phyloP scores from a whole-genome alignment of 805 yeast genomes.

The Metschnikowia lachancei region DNA sequence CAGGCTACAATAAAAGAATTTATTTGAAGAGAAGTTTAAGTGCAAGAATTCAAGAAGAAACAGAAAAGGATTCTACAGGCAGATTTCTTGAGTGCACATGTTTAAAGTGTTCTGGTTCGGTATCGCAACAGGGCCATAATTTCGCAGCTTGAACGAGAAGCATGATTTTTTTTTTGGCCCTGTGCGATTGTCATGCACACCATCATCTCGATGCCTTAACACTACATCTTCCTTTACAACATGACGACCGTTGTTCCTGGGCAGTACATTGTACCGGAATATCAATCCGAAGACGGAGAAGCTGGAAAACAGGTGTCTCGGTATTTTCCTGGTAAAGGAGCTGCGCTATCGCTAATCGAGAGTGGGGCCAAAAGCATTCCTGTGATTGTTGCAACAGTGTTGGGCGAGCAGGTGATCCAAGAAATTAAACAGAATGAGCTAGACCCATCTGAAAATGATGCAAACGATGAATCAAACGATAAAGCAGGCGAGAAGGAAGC shows the following conservation, averaged over 20 bases:
- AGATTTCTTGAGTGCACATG: not conserved
- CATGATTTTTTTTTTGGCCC: not conserved
- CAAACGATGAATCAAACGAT: slow-evolving; percentile 11
- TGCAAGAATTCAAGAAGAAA: too few species aligned
- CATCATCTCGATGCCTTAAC: slow-evolving; percentile 5
- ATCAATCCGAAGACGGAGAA: slow-evolving; percentile 28
- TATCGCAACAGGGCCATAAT: too few species aligned
- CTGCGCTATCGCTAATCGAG: slow-evolving; percentile 48
- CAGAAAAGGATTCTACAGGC: too few species aligned
- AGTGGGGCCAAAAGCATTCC: slow-evolving; percentile 38
- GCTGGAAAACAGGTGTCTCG: slow-evolving; percentile 34
- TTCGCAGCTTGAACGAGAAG: not conserved
- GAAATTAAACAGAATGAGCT: slow-evolving; percentile 18
- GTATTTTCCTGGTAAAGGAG: slow-evolving; percentile 65
- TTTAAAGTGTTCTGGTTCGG: too few species aligned
- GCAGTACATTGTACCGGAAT: slow-evolving; percentile 65
- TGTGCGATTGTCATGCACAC: slow-evolving; percentile 5
- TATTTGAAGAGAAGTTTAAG: too few species aligned
- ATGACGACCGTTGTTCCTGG: slow-evolving; percentile 54
- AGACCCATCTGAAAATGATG: not conserved
- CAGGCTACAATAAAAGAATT: too few species aligned
- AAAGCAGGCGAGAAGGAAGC: slow-evolving; percentile 16
- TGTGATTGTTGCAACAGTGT: slow-evolving; percentile 54
- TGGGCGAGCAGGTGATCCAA: slow-evolving; percentile 53
- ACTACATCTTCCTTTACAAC: not conserved